These are phyloP conservation scores for Metschnikowia gruessii DNA, from an alignment of 805 yeast genomes.

Conservation along the genomic window DNA sequence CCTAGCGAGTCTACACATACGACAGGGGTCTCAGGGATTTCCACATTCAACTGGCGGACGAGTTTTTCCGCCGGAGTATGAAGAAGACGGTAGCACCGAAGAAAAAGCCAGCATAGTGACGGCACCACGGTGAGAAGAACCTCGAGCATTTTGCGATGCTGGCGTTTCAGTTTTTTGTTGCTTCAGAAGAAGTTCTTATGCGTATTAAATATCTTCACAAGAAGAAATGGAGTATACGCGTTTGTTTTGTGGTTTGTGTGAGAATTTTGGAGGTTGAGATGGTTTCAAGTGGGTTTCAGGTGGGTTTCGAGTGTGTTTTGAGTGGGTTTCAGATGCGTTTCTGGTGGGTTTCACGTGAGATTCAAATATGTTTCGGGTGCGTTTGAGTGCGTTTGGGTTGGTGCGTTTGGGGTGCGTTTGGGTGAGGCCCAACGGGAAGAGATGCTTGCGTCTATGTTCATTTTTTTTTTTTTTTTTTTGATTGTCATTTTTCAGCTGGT, in stretches of 20 bases:
- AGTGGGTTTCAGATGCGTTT: not conserved
- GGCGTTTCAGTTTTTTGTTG: no score
- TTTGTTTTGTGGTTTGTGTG: no score
- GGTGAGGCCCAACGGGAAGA: not conserved
- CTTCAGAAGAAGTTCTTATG: no score
- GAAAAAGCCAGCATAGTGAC: slow-evolving; percentile 39
- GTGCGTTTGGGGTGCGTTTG: not conserved
- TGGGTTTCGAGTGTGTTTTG: not conserved
- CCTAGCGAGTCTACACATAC: slow-evolving; percentile 55
- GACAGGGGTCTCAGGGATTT: slow-evolving; percentile 54
- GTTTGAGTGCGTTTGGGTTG: not conserved
- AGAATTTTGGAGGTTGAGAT: not conserved
- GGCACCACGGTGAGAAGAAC: slow-evolving; percentile 32
- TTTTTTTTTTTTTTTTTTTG: not conserved
- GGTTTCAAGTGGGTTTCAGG: not conserved
- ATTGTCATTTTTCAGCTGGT: no score
- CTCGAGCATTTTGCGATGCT: slow-evolving; percentile 26
- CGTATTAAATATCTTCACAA: no score
- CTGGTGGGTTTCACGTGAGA: no score
- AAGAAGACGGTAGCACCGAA: slow-evolving; percentile 36
- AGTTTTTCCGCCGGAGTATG: slow-evolving; percentile 47
- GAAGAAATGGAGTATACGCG: no score
- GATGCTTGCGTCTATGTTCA: slow-evolving; percentile 4
- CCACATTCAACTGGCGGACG: slow-evolving; percentile 46
- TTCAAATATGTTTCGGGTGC: not conserved